Conservation (phyloP, 225 moss, liverwort and hornwort genomes). For the Thuidium tamariscinum region DNA sequence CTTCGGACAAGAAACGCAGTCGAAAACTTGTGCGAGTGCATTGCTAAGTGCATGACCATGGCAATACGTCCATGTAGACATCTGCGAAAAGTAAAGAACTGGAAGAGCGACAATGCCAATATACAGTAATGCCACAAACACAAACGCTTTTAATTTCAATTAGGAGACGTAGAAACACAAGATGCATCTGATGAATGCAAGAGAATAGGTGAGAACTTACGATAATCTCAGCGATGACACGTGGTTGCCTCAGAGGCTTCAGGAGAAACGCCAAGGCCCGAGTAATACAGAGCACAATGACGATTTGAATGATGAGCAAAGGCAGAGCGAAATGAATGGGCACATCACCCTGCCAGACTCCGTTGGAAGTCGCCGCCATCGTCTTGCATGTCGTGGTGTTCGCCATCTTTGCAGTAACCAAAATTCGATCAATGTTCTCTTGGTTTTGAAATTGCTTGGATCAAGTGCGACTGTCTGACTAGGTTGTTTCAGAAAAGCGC, state of each 20-base stretch:
- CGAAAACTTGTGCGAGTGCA: not conserved
- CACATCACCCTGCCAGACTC: conserved; percentile 78
- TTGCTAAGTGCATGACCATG: not conserved
- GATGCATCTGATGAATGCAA: not conserved
- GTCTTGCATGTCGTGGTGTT: conserved; percentile 35
- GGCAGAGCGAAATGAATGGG: conserved; percentile 65
- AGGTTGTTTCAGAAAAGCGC: not conserved
- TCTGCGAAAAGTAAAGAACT: not conserved
- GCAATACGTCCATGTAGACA: not conserved
- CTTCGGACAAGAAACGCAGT: not conserved
- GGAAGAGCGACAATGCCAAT: not conserved
- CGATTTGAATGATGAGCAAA: conserved; percentile 58
- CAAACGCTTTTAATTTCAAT: not conserved
- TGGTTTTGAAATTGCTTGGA: not conserved
- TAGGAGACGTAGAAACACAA: not conserved
- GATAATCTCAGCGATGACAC: conserved; percentile 79
- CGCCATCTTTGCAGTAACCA: conserved; percentile 7
- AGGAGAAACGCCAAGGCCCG: conserved; percentile 45
- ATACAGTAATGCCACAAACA: not conserved
- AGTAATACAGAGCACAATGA: conserved; percentile 40
- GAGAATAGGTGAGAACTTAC: conserved; percentile 16
- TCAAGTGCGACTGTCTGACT: not conserved
- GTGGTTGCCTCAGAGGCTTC: conserved; percentile 72
- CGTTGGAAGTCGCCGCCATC: conserved; percentile 77
- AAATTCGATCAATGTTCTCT: not conserved